A percentile compares a stretch with the other conserved stretches of the same genome.
Conservation (phyloP, 306 rosid genomes). For the Fagus sylvatica region DNA sequence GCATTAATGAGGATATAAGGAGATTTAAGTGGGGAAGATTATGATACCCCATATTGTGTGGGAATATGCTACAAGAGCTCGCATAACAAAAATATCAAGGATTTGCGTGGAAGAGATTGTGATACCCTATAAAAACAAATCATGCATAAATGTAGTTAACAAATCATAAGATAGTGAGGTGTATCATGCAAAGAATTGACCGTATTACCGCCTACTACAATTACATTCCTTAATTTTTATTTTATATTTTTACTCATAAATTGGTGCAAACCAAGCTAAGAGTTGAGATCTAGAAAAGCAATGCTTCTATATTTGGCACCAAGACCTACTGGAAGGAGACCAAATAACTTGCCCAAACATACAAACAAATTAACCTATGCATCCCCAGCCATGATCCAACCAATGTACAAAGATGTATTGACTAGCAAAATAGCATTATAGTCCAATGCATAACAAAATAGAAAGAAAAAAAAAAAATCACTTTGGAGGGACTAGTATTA, state of each 20-base stretch:
- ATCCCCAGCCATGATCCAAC: background rate
- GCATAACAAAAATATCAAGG: background rate
- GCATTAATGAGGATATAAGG: too few species aligned
- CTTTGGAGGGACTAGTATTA: background rate
- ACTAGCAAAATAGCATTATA: background rate
- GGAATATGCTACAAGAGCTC: too few species aligned
- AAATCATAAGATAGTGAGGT: background rate
- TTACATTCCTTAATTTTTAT: background rate
- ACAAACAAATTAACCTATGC: background rate
- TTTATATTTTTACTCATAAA: background rate
- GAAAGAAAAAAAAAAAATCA: background rate
- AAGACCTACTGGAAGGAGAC: background rate
- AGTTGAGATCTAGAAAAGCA: background rate
- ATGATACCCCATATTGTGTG: too few species aligned
- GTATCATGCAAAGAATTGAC: background rate
- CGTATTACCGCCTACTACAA: background rate
- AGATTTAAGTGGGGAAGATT: too few species aligned
- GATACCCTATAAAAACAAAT: too few species aligned
- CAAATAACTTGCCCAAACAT: background rate
- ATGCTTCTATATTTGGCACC: background rate
- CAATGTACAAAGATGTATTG: background rate
- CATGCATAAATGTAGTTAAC: too few species aligned
- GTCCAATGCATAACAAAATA: background rate
- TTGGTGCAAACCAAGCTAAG: background rate
- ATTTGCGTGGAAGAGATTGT: background rate